Base-by-base conservation (phyloP, 2,329 filamentous ascomycete species). In the Colletotrichum spinosum region DNA sequence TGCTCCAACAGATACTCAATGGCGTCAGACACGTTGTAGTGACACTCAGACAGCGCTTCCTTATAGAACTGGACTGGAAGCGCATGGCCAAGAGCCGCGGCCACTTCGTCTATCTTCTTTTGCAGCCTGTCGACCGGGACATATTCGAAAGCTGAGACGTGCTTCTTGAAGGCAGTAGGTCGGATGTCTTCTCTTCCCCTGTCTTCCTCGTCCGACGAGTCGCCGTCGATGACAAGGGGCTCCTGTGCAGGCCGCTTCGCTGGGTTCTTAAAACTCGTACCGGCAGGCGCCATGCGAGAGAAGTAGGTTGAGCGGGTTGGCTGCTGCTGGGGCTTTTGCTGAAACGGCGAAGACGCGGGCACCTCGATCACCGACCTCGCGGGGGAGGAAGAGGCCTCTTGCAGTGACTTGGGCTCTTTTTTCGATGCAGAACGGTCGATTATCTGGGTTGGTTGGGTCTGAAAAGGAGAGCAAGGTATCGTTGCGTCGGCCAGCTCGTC, bases 321-420 rank as follows among this genome's bases (percentile, higher is more conserved):
- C 55, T 48, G 59, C 60, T 68, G 68, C 66, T 64, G 45, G 6
- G 34, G 60, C 35, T 55, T 72, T 70, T 58, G 71, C 75, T 74
- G 85, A 62, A 90, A 84, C 2, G 94, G 94, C 1, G 95, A 97
- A 3, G 94, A 97, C n/a, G 93, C 92, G 37, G 91, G 90, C 3
- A 97, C 94, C 76, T 97, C 94, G 60, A 97, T 74, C 15, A 81
- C 72, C 39, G 81, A 80, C 33, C 65, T 57, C n/a, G 77, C 70
- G 8, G 85, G 84, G 8, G 83, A 81, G 33, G 78, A 78, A 49
- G 75, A 42, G 48, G 77, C 41, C 60, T 76, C 50, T 50, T 69
- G 58, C 12, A 65, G 59, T 2, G 72, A 59, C 3, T 76, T 46
- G 46, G 70, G 59, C 25, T 65, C 59, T 1, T 71, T 60, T 2